phyloP scores from a whole-genome alignment of 225 moss, liverwort and hornwort genomes.

The Climacium dendroides region DNA sequence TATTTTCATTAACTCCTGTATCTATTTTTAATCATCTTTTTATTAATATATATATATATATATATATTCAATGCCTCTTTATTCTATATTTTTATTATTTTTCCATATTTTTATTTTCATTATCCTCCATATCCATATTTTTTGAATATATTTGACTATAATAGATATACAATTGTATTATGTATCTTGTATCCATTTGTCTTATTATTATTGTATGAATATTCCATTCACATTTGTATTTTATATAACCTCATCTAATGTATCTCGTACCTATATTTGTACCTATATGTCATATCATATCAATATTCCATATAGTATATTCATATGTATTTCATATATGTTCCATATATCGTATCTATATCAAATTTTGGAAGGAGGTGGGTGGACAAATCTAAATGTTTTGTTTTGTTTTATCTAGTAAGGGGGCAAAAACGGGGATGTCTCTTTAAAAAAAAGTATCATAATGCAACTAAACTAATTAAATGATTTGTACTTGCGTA shows the following conservation, averaged over 20 bases:
- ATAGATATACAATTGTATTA: neutral
- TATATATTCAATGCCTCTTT: no score
- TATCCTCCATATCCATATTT: no score
- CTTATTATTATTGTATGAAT: neutral
- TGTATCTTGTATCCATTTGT: neutral
- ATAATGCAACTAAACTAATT: neutral
- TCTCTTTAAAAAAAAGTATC: neutral
- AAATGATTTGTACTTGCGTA: neutral
- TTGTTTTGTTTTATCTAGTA: neutral
- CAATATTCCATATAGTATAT: neutral
- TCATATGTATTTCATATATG: neutral
- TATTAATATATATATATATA: no score
- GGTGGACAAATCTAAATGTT: neutral
- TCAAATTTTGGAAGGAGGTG: neutral
- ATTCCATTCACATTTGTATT: accelerated
- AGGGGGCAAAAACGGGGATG: neutral
- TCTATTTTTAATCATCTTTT: no score
- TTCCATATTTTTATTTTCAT: neutral
- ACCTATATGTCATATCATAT: neutral
- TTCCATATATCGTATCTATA: neutral
- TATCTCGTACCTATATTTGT: neutral
- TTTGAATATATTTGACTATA: accelerated
- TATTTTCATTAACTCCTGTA: no score
- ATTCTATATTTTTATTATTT: neutral
- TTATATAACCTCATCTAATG: neutral